Conservation (phyloP, 2,329 filamentous ascomycete species). For the Diaporthe vaccinii region DNA sequence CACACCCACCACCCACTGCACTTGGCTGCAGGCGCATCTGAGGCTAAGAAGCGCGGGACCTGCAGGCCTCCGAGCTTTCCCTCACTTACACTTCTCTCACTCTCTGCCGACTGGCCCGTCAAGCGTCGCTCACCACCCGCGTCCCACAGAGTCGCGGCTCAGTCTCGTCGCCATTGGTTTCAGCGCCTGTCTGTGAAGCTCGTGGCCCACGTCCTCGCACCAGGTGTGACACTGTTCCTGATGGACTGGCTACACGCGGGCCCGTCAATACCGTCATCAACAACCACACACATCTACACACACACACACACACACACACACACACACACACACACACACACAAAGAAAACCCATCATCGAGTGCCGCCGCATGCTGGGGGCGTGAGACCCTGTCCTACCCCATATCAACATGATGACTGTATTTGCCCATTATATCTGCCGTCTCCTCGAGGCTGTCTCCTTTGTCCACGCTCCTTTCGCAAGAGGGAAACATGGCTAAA, state of each 20-base stretch:
- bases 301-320: not conserved
- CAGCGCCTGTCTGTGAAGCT: slow-evolving; percentile 28
- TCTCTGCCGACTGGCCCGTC: slow-evolving; percentile 13
- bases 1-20: not conserved
- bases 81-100: not conserved
- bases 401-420: slow-evolving; percentile 21
- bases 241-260: slow-evolving; percentile 32
- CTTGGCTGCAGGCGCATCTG: slow-evolving; percentile 23
- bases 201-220: not conserved
- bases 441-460: not conserved
- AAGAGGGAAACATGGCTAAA: slow-evolving; percentile 24
- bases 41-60: slow-evolving; percentile 15
- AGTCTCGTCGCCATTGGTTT: slow-evolving; percentile 31
- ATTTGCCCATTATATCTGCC: not conserved
- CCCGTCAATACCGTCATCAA: not conserved
- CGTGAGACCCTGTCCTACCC: slow-evolving; percentile 29
- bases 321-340: not conserved
- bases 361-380: slow-evolving; percentile 21
- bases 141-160: slow-evolving; percentile 28
- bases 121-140: slow-evolving; percentile 30
- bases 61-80: slow-evolving; percentile 31
- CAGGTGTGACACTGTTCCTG: slow-evolving; percentile 3
- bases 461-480: not conserved
- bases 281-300: not conserved
- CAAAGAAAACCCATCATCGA: not conserved